Conservation (phyloP, 2,329 filamentous ascomycete species). For the Coccinonectria pachysandricola region DNA sequence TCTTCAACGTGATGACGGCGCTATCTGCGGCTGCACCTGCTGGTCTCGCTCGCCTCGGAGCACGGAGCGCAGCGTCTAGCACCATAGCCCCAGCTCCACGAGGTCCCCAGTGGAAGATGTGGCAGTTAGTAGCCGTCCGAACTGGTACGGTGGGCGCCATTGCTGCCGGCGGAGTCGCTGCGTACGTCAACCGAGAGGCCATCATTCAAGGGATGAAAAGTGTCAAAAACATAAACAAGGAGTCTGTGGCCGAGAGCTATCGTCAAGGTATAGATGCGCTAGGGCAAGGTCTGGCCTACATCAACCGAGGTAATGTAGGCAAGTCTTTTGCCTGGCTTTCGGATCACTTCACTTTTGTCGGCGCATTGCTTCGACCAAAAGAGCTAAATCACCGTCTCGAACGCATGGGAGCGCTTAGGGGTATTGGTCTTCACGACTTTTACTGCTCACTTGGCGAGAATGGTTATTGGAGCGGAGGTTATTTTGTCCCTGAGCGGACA, state of each 20-base stretch:
- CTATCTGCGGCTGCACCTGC: slow-evolving; percentile 39
- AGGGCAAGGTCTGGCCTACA: slow-evolving; percentile 44
- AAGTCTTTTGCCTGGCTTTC: slow-evolving; percentile 69
- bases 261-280: slow-evolving; percentile 38
- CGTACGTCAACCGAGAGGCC: slow-evolving; percentile 66
- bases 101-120: slow-evolving; percentile 39
- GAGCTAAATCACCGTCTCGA: slow-evolving; percentile 61
- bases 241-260: slow-evolving; percentile 37
- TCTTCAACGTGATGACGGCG: slow-evolving; percentile 48
- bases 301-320: slow-evolving; percentile 49
- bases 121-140: slow-evolving; percentile 61
- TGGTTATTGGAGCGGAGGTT: slow-evolving; percentile 50
- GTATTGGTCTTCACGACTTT: slow-evolving; percentile 62
- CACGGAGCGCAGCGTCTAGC: slow-evolving; percentile 8
- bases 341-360: slow-evolving; percentile 78
- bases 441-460: slow-evolving; percentile 69
- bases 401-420: slow-evolving; percentile 48
- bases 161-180: slow-evolving; percentile 68
- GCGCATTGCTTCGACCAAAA: slow-evolving; percentile 62
- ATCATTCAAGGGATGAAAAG: slow-evolving; percentile 42
- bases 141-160: slow-evolving; percentile 76
- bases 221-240: slow-evolving; percentile 36
- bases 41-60: slow-evolving; percentile 24
- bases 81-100: slow-evolving; percentile 14
- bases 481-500: slow-evolving; percentile 57